Percentiles rank a stretch among this genome's conserved stretches.
phyloP scores from a whole-genome alignment of 192 early-diverging fungal genomes.

The Oehlia diaphana region DNA sequence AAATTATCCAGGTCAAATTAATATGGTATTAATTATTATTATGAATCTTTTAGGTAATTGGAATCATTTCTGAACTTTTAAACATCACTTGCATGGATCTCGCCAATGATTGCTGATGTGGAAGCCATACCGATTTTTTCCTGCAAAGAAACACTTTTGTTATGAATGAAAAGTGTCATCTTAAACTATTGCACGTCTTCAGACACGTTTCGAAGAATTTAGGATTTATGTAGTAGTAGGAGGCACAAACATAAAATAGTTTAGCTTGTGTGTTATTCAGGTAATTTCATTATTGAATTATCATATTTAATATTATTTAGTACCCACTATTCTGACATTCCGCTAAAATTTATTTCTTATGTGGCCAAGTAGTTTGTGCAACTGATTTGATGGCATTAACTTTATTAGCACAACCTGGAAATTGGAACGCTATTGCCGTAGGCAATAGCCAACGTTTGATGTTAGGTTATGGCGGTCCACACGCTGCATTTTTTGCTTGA shows the following conservation, averaged over 20 bases:
- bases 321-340: slow-evolving; percentile 92
- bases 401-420: slow-evolving; percentile 87
- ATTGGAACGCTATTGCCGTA: slow-evolving; percentile 91
- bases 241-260: slow-evolving; percentile 74
- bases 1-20: neutral
- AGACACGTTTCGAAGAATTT: slow-evolving; percentile 91
- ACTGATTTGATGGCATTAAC: slow-evolving; percentile 80
- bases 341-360: slow-evolving; percentile 71
- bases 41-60: slow-evolving; percentile 55
- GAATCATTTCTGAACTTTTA: slow-evolving; percentile 98
- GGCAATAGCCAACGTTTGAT: slow-evolving; percentile 96
- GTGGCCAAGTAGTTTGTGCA: slow-evolving; percentile 41
- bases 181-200: slow-evolving; percentile 93
- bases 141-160: slow-evolving; percentile 79
- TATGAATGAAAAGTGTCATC: slow-evolving; percentile 89
- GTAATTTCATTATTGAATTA: slow-evolving; percentile 50
- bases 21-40: neutral
- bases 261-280: slow-evolving; percentile 54
- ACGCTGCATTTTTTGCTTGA: slow-evolving; percentile 98
- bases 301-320: slow-evolving; percentile 47
- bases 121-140: slow-evolving; percentile 91
- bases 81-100: slow-evolving; percentile 95
- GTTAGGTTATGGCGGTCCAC: slow-evolving; percentile 98
- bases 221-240: slow-evolving; percentile 85
- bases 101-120: slow-evolving; percentile 96